Base-by-base conservation (phyloP, 2,329 filamentous ascomycete species). In the Hymenoscyphus fraxineus region DNA sequence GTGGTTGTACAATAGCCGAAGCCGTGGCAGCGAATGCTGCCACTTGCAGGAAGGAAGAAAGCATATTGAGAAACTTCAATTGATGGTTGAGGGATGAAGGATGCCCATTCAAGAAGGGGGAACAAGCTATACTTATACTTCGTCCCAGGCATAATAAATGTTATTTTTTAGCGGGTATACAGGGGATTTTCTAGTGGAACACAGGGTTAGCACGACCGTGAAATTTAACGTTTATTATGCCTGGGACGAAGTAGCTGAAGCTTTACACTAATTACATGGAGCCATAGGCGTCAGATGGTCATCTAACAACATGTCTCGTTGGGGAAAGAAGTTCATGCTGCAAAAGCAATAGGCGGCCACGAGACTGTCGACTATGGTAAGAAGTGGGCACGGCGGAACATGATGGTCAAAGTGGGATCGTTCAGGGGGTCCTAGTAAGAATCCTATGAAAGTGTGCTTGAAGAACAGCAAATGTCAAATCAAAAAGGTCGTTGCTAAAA, bases 21-120 rank as follows among this genome's bases (percentile, higher is more conserved):
- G 68, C 66, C 9, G 68, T 66, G 19, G 66, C 66, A 27, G 69
- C 62, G 19, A 71, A 58, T 22, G 68, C 65, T 16, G 66, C 69
- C 12, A 67, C 15, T 41, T 63, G 57, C 9, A 65, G 19, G 15
- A 65, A 27, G 19, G 63, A 59, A 22, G 56, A 59, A 59, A 65
- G 44, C 63, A 65, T 65, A 1, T 5, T 61, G 58, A 35, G 56
- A 35, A 27, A 22, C 51, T 58, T 51, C 32, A 55, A 54, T 40
- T 59, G 51, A 22, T 27, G 35, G 19, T 57, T 56, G 57, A 54
- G 16, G 19, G 15, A 59, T 6, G n/a, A 44, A 62, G 41, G 44
- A 51, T 51, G 19, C 44, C 27, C 44, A 22, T 51, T 22, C n/a
- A 51, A 51, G 44, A n/a, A 51, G 44, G 44, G 44, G 22, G 12